phyloP scores from a whole-genome alignment of 2,329 filamentous ascomycete genomes.

The Aureobasidium sp. region DNA sequence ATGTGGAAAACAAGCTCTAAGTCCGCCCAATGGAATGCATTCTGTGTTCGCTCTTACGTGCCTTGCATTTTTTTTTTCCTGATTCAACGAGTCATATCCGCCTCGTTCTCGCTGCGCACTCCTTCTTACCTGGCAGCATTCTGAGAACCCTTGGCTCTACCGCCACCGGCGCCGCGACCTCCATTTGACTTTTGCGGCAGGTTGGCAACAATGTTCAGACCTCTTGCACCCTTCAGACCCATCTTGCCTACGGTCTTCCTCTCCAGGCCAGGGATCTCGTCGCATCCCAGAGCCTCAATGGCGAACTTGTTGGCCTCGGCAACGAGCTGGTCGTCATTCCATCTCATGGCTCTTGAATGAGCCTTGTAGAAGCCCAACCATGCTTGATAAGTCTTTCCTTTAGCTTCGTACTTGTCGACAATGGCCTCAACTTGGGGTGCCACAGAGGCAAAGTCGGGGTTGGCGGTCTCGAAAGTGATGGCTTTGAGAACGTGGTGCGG shows the following conservation, averaged over 20 bases:
- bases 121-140: neutral
- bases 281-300: slow-evolving; percentile 35
- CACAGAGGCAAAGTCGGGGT: neutral
- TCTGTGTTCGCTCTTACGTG: neutral
- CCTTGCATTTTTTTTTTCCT: neutral
- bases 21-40: neutral
- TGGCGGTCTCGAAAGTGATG: slow-evolving; percentile 29
- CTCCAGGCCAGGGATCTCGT: slow-evolving; percentile 40
- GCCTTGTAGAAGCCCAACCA: slow-evolving; percentile 41
- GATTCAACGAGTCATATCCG: neutral
- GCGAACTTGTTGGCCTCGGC: slow-evolving; percentile 39
- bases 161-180: slow-evolving; percentile 3
- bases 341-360: slow-evolving; percentile 10
- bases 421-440: slow-evolving; percentile 43
- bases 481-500: slow-evolving; percentile 45
- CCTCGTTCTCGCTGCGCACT: neutral
- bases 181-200: neutral
- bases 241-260: slow-evolving; percentile 42
- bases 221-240: slow-evolving; percentile 41
- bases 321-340: slow-evolving; percentile 30
- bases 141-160: neutral
- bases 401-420: slow-evolving; percentile 30
- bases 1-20: slow-evolving; percentile 1
- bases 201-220: slow-evolving; percentile 24
- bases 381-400: slow-evolving; percentile 40